Evolutionary conservation across 1,284 basidiomycete species (phyloP), one percentile per base, ranked within the genome.

Genomic region (Golubevia sp.): DNA sequence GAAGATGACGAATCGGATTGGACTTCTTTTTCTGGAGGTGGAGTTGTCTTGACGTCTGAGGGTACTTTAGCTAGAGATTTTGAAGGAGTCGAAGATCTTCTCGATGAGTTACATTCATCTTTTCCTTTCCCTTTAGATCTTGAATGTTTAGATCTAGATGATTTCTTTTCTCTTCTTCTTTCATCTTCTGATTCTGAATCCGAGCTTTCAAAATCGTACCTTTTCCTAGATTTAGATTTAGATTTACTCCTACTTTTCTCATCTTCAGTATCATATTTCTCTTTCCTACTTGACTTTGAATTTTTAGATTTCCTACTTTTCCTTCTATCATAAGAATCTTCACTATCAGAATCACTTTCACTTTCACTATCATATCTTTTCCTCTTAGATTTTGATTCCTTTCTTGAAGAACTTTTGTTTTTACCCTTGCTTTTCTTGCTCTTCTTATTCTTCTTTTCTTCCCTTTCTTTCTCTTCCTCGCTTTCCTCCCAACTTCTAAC

Each of bases 401-500:
- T 56, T 34, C 48, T 56, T 63, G 11, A 49, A 25, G 13, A 34
- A 30, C 50, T 65, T 60, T 13, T 63, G 55, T 23, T 65, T 53
- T 30, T 15, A 18, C 25, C 56, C 51, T 56, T 66, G 52, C 63
- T 56, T n/a, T n/a, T n/a, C 53, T 59, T 65, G 38, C 56, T 56
- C 53, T 64, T 61, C 21, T 56, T 56, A 6, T 61, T 60, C 20
- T 58, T 54, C 38, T 62, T 65, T 15, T 61, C 63, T 26, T 62
- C 58, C 44, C 68, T 64, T 27, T 75, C 71, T 18, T 66, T 58
- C 50, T 76, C 74, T 5, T 69, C 65, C 4, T 70, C 70, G 20
- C 68, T 69, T 18, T 62, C 58, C 0, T 63, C 30, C 30, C 30
- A 68, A 1, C 73, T 71, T 34, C 68, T 65, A 3, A 58, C 63